Evolutionary conservation across 1,284 basidiomycete genomes (phyloP).

Genomic region (Inonotus obliquus): DNA sequence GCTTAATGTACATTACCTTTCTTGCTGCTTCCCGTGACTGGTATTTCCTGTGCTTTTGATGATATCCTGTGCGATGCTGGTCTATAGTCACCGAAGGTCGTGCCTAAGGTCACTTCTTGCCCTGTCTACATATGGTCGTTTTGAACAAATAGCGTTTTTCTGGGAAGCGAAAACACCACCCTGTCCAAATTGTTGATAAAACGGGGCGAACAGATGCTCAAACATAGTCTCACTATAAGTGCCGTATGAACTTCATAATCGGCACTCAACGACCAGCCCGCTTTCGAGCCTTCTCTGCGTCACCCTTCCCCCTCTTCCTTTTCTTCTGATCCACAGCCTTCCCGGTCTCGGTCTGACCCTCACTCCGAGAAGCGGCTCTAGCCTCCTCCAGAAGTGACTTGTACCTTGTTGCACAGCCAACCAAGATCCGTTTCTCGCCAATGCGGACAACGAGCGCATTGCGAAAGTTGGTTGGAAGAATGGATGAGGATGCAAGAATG

Average conservation of each 20-base stretch:
- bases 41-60: too few species aligned
- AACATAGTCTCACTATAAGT: too few species aligned
- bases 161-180: too few species aligned
- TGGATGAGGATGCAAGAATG: conserved; percentile 36
- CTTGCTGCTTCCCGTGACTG: too few species aligned
- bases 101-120: too few species aligned
- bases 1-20: too few species aligned
- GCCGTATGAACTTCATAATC: neutral
- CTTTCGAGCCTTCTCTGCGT: neutral
- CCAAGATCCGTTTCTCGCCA: conserved; percentile 76
- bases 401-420: conserved; percentile 23
- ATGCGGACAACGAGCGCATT: conserved; percentile 72
- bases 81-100: too few species aligned
- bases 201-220: too few species aligned
- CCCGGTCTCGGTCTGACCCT: neutral
- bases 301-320: conserved; percentile 3
- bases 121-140: too few species aligned
- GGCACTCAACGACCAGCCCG: neutral
- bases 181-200: too few species aligned
- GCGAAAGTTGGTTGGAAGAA: conserved; percentile 38
- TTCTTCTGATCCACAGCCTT: neutral
- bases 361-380: neutral
- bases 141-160: too few species aligned
- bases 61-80: too few species aligned
- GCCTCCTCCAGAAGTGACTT: neutral